phyloP scores from a whole-genome alignment of 768 basidiomycete species.

The Trametes elegans region DNA sequence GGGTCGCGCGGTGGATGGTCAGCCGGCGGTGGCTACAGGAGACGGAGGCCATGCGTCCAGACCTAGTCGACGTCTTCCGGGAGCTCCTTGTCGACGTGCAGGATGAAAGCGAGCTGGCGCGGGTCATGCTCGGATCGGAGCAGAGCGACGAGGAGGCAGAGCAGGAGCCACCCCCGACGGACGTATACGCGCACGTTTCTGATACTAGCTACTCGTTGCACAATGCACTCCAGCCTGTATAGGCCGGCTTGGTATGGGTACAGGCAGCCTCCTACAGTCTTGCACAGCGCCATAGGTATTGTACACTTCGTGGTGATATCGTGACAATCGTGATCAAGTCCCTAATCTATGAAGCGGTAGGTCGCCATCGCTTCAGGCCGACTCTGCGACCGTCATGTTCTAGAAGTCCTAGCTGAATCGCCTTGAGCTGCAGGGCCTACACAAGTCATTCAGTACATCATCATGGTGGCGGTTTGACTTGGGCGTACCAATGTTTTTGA shows the following conservation, averaged over 20 bases:
- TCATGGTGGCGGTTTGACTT: not conserved
- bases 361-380: not conserved
- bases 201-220: conserved; percentile 31
- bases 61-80: conserved; percentile 42
- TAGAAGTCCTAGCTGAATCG: conserved; percentile 13
- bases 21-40: conserved; percentile 60
- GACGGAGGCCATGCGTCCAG: conserved; percentile 43
- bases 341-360: too few relatives aligned
- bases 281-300: not conserved
- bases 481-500: conserved; percentile 39
- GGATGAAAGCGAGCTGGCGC: conserved; percentile 6
- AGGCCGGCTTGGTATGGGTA: not conserved
- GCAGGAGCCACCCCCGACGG: not conserved
- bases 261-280: too few relatives aligned
- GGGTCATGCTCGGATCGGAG: conserved; percentile 47
- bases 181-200: conserved; percentile 16
- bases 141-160: conserved; percentile 43
- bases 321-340: too few relatives aligned
- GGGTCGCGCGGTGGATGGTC: conserved; percentile 73
- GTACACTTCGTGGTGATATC: not conserved
- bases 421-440: conserved; percentile 18
- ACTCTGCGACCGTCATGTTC: conserved; percentile 10
- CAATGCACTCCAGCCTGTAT: conserved; percentile 27
- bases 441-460: not conserved
- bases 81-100: conserved; percentile 45